These are phyloP conservation scores for Fraxinus angustifolia DNA, from an alignment of 305 asterid genomes.

Conservation along the genomic window DNA sequence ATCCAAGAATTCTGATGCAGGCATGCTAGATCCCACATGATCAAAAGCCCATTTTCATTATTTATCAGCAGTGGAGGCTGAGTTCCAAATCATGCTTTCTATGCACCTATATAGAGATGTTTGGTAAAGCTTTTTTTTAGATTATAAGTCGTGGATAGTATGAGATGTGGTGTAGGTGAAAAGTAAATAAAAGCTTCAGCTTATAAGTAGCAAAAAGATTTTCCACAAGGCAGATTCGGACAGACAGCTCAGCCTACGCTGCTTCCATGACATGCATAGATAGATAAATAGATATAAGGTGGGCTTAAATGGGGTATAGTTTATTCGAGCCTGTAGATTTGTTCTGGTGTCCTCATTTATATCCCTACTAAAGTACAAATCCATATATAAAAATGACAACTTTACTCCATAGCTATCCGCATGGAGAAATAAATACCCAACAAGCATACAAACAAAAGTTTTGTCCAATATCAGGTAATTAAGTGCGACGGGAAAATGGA, in stretches of 20 bases:
- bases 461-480: neutral
- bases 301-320: neutral
- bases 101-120: conserved; percentile 1
- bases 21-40: conserved; percentile 19
- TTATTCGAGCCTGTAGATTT: conserved; percentile 17
- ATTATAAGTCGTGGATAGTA: neutral
- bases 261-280: neutral
- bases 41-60: neutral
- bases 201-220: neutral
- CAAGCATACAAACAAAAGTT: neutral
- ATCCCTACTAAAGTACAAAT: neutral
- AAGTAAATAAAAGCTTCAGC: neutral
- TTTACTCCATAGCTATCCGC: neutral
- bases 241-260: neutral
- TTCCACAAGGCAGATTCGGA: neutral
- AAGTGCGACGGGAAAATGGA: neutral
- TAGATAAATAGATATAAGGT: too few relatives aligned
- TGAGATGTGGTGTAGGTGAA: neutral
- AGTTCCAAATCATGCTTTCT: conserved; percentile 5
- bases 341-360: neutral
- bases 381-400: neutral
- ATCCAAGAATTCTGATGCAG: conserved; percentile 23
- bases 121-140: neutral
- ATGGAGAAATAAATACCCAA: neutral
- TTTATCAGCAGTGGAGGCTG: neutral